Evolutionary conservation across 495 filamentous ascomycete genomes (phyloP).

Genomic region (Diplogelasinospora grovesii): DNA sequence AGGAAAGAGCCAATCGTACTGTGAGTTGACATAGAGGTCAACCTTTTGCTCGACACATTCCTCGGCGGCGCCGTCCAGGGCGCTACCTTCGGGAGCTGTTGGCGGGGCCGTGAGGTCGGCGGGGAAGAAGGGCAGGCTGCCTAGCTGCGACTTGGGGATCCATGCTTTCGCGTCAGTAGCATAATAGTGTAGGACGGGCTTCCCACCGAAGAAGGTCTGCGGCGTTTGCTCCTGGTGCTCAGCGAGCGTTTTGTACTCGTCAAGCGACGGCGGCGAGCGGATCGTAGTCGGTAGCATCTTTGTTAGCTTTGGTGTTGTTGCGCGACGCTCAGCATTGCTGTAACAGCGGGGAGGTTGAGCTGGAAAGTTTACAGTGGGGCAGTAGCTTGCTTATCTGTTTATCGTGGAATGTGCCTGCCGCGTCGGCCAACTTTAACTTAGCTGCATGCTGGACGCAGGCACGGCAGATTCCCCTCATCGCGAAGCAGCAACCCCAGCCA

Average conservation of each 20-base stretch:
- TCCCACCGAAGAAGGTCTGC: slow-evolving; percentile 68
- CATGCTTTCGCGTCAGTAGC: slow-evolving; percentile 54
- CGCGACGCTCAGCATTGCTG: neutral
- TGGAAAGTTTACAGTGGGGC: slow-evolving; percentile 20
- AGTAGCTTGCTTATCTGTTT: slow-evolving; percentile 16
- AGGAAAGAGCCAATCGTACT: slow-evolving; percentile 42
- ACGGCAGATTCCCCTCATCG: too few relatives aligned
- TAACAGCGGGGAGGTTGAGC: slow-evolving; percentile 4
- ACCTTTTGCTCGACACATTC: slow-evolving; percentile 43
- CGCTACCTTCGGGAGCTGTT: slow-evolving; percentile 23
- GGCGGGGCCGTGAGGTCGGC: slow-evolving; percentile 24
- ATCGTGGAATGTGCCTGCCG: slow-evolving; percentile 8
- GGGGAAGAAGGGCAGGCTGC: slow-evolving; percentile 47
- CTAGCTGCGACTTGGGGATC: slow-evolving; percentile 36
- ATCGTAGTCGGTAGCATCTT: slow-evolving; percentile 36
- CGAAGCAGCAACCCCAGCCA: too few relatives aligned
- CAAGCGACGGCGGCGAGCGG: slow-evolving; percentile 31
- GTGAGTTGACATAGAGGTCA: slow-evolving; percentile 71
- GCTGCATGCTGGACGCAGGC: too few relatives aligned
- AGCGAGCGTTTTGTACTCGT: slow-evolving; percentile 62
- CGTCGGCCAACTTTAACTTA: too few relatives aligned
- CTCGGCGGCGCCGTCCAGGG: slow-evolving; percentile 28
- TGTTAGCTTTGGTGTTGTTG: slow-evolving; percentile 1
- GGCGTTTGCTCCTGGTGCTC: slow-evolving; percentile 84
- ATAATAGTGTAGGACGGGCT: slow-evolving; percentile 75